phyloP scores from a whole-genome alignment of 352 stramenopile species.

The Hyaloperonospora brassicae region DNA sequence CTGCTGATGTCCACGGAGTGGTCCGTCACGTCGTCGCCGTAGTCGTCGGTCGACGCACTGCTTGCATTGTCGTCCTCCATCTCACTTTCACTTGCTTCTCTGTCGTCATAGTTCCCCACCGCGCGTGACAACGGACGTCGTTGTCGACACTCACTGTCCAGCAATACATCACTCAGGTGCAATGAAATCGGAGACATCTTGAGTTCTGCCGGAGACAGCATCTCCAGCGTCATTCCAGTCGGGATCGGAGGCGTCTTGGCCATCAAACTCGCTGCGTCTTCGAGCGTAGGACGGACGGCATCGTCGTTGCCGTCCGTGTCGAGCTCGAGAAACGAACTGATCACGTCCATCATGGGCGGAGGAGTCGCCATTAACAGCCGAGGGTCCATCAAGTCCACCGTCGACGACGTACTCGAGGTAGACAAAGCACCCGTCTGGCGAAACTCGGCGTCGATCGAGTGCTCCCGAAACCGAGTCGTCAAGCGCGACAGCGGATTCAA shows the following conservation, averaged over 20 bases:
- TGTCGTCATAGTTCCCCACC: slow-evolving; percentile 16
- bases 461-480: slow-evolving; percentile 35
- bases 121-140: slow-evolving; percentile 6
- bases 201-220: slow-evolving; percentile 31
- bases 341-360: slow-evolving; percentile 31
- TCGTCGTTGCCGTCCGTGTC: slow-evolving; percentile 45
- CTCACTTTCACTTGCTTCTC: slow-evolving; percentile 23
- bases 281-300: slow-evolving; percentile 33
- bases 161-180: slow-evolving; percentile 18
- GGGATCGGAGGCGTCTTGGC: slow-evolving; percentile 44
- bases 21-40: slow-evolving; percentile 18
- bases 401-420: slow-evolving; percentile 21
- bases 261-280: slow-evolving; percentile 29
- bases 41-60: slow-evolving; percentile 32
- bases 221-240: slow-evolving; percentile 36
- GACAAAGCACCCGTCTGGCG: slow-evolving; percentile 14
- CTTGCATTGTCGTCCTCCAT: slow-evolving; percentile 30
- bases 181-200: slow-evolving; percentile 35
- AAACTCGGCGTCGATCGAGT: slow-evolving; percentile 7
- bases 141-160: slow-evolving; percentile 23
- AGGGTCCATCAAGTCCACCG: slow-evolving; percentile 20
- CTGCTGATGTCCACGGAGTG: slow-evolving; percentile 36
- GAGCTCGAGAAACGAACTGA: slow-evolving; percentile 44
- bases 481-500: slow-evolving; percentile 45
- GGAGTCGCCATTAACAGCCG: slow-evolving; percentile 22